Evolutionary conservation across 805 yeast genomes (phyloP), one percentile per base, ranked within the genome.

Genomic region (Lipomyces spencermartinsiae): DNA sequence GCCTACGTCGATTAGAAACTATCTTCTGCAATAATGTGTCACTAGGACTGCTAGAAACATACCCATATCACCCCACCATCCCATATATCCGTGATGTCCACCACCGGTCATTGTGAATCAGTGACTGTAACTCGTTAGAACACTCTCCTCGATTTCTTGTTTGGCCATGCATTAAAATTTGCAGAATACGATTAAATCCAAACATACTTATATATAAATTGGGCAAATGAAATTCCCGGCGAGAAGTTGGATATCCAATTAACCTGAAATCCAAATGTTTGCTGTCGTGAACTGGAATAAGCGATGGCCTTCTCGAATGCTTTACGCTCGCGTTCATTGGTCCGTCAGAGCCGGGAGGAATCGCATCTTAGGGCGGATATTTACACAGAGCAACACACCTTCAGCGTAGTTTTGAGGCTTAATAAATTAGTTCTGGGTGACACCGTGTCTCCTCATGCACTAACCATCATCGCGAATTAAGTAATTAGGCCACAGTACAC

Each of bases 31-130:
- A 46, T 31, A 31, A 37, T 9, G 31, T 34, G 39, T 56, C 12
- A 25, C 31, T 34, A 67, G 22, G n/a, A 49, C 5, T 31, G 4
- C 29, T 25, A 25, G 31, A 4, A n/a, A 80, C 83, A 68, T 78
- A 78, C 96, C 97, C 78, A 93, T 81, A 83, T 84, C 81, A 78
- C 98, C 98, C 98, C 98, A 93, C 97, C 97, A 93, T 76, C 98
- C 98, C 94, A 91, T 89, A 78, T 90, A 93, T 66, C 74, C 75
- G 66, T 71, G 74, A 59, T 71, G 73, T 67, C 51, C 73, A 34
- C 71, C 73, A 25, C 71, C 73, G 59, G 65, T 59, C 73, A 67
- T 73, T 61, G 37, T 63, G 58, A 22, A 33, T 57, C n/a, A 22
- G n/a, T 14, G 6, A 53, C 14, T 53, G 14, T 19, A 8, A 1